Percentiles rank a stretch among this genome's conserved stretches.
phyloP scores from a whole-genome alignment of 305 asterid genomes.

The Caryopteris hybrid region DNA sequence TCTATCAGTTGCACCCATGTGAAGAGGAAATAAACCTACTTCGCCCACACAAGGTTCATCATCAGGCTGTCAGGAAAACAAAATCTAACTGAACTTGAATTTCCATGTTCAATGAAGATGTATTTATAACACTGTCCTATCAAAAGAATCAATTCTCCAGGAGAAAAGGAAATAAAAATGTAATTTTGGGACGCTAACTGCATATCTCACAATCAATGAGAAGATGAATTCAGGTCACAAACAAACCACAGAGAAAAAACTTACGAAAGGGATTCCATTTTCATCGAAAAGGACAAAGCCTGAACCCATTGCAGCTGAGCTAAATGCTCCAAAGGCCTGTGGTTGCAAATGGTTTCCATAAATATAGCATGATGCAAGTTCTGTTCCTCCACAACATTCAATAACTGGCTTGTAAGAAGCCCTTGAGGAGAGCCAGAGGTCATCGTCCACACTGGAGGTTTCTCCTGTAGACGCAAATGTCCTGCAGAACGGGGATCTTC shows the following conservation, averaged over 20 bases:
- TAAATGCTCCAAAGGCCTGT: conserved; percentile 88
- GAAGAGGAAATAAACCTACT: conserved; percentile 70
- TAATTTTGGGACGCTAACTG: background rate
- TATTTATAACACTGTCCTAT: no score
- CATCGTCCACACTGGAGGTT: conserved; percentile 85
- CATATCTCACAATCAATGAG: background rate
- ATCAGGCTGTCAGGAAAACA: conserved; percentile 51
- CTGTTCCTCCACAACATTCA: conserved; percentile 97
- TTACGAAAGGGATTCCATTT: conserved; percentile 69
- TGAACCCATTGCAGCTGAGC: conserved; percentile 69
- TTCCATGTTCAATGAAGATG: background rate
- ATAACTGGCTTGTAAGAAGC: conserved; percentile 72
- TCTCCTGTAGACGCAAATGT: conserved; percentile 82
- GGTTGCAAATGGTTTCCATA: conserved; percentile 83
- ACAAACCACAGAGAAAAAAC: conserved; percentile 19
- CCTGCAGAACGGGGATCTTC: conserved; percentile 37
- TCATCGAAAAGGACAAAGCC: conserved; percentile 81
- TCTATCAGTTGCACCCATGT: conserved; percentile 82
- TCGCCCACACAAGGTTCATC: conserved; percentile 82
- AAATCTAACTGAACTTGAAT: background rate
- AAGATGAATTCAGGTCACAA: background rate
- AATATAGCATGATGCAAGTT: conserved; percentile 81
- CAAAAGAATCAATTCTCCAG: no score
- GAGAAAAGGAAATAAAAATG: no score
- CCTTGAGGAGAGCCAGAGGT: conserved; percentile 94